A percentile compares a stretch with the other conserved stretches of the same genome.
Conservation (phyloP, 805 yeast species). For the Yarrowia porcina region DNA sequence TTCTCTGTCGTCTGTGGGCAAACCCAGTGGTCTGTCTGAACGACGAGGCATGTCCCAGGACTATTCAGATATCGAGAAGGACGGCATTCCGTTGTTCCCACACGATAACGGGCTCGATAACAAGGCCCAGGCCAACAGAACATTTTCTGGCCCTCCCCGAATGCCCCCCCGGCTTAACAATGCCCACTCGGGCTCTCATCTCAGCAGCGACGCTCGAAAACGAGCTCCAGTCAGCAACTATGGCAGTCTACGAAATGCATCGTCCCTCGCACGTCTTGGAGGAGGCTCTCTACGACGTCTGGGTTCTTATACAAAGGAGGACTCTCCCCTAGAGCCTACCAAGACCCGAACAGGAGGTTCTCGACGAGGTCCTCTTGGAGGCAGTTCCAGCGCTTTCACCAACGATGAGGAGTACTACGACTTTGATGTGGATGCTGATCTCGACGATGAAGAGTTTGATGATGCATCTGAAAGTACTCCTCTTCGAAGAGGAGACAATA, state of each 20-base stretch:
- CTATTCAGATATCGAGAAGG: slow-evolving; percentile 20
- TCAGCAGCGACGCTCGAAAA: not conserved
- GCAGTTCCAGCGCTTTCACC: not conserved
- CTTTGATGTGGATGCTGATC: slow-evolving; percentile 48
- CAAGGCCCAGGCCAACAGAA: slow-evolving; percentile 7
- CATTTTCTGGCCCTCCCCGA: slow-evolving; percentile 2
- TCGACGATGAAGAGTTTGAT: slow-evolving; percentile 34
- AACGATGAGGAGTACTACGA: slow-evolving; percentile 43
- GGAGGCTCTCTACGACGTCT: slow-evolving; percentile 21
- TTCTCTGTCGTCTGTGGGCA: slow-evolving; percentile 24
- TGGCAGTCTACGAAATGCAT: slow-evolving; percentile 14
- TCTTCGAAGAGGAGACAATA: slow-evolving; percentile 31
- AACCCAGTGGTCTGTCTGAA: not conserved
- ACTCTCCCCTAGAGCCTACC: slow-evolving; percentile 8
- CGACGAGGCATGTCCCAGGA: slow-evolving; percentile 13
- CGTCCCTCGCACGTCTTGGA: slow-evolving; percentile 11
- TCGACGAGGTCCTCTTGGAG: not conserved
- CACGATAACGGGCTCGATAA: slow-evolving; percentile 1
- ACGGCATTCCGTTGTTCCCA: slow-evolving; percentile 11
- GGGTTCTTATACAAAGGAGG: slow-evolving; percentile 9
- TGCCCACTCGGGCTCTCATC: slow-evolving; percentile 12
- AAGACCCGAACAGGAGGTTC: slow-evolving; percentile 8
- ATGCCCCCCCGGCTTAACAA: slow-evolving; percentile 14
- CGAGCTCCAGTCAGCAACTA: slow-evolving; percentile 5
- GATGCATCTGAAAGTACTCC: slow-evolving; percentile 40